Conservation (phyloP, 202 grass and related monocot genomes). For the Sporobolus alterniflorus region DNA sequence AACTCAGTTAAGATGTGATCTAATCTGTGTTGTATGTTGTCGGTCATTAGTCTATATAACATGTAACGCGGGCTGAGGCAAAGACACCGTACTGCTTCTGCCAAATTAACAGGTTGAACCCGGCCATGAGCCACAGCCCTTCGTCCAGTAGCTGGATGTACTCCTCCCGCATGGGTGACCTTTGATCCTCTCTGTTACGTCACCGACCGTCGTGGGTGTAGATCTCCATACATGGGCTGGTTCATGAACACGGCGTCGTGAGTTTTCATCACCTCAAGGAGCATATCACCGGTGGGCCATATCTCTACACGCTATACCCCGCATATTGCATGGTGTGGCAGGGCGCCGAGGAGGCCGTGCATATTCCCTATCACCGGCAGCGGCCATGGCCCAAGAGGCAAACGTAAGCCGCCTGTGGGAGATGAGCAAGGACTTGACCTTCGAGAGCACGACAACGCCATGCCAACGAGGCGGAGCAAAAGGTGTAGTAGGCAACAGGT, state of each 20-base stretch:
- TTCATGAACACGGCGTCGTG: slow-evolving; percentile 27
- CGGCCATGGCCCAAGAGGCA: background rate
- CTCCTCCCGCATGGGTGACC: background rate
- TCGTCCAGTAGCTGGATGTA: slow-evolving; percentile 19
- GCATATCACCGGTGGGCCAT: slow-evolving; percentile 25
- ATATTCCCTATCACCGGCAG: slow-evolving; percentile 1
- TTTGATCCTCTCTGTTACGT: background rate
- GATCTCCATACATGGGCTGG: slow-evolving; percentile 14
- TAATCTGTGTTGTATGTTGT: too few species aligned
- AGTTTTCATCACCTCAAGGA: slow-evolving; percentile 39
- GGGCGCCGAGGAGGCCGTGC: background rate
- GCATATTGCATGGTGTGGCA: slow-evolving; percentile 32
- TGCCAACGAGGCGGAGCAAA: slow-evolving; percentile 1
- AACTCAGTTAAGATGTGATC: too few species aligned
- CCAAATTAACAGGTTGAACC: slow-evolving; percentile 49
- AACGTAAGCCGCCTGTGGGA: background rate
- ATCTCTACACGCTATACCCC: background rate
- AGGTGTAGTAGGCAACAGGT: background rate
- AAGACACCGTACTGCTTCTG: too few species aligned
- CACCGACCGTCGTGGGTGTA: slow-evolving; percentile 16
- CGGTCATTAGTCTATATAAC: too few species aligned
- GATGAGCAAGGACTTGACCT: background rate
- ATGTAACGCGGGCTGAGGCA: too few species aligned
- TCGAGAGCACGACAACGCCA: slow-evolving; percentile 2
- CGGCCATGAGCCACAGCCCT: slow-evolving; percentile 29